Evolutionary conservation across 257 asterid species (phyloP), one percentile per base, ranked within the genome.

Genomic region (Ocimum tenuiflorum): DNA sequence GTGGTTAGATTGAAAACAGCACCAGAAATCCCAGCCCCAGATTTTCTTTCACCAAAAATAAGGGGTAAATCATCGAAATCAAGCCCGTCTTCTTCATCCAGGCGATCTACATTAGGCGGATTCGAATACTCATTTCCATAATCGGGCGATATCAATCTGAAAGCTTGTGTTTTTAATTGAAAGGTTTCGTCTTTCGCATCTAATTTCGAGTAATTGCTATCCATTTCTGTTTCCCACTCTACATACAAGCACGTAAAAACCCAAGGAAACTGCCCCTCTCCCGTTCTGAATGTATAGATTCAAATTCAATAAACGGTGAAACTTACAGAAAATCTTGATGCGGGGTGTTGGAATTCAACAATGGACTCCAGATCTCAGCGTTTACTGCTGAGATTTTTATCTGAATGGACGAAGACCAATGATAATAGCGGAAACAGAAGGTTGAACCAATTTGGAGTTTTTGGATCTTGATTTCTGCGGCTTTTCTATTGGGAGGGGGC

Each of bases 1-100:
- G 99, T 94, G 10, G 99, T 86, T 74, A 94, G 97, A 77, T 94
- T 94, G 48, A 90, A 94, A 36, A 94, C 95, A 57, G 99, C 99
- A 24, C 96, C 94, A 76, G 70, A 75, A 42, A 90, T 66, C 15
- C 84, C 88, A 19, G 97, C 86, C 18, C 83, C 94, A 10, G 95
- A 66, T 73, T 79, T 75, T 18, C 31, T 72, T 52, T 84, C 88
- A n/a, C 84, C 95, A 47, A 85, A 83, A 70, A 90, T 84, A 38
- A 88, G 88, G 19, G 99, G 89, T 5, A 86, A 56, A 74, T 94
- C 78, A 52, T 88, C 96, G 20, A 83, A 79, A 79, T 86, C 95
- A 36, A 68, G 17, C 1, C 67, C 89, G 13, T 80, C 87, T 19
- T 72, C 94, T 19, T 67, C 70, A 8, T 85, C 94, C 9, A 77